Evolutionary conservation across 1,284 basidiomycete species (phyloP).

Genomic region (Boletus chippewaensis): DNA sequence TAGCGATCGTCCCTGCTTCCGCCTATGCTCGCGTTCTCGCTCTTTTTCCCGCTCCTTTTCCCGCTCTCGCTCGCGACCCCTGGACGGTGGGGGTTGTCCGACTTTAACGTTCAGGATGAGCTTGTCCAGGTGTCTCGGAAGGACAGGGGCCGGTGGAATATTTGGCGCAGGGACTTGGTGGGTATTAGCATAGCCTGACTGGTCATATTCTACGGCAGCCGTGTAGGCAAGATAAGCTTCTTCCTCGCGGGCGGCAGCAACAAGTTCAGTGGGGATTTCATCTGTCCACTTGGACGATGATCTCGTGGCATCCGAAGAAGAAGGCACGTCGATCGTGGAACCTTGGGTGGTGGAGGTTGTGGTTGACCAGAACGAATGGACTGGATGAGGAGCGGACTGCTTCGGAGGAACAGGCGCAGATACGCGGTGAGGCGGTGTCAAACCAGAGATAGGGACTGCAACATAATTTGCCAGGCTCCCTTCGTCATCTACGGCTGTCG

Average conservation of each 20-base stretch:
- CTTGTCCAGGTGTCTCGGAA: slow-evolving; percentile 90
- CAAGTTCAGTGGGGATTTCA: slow-evolving; percentile 66
- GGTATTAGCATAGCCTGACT: slow-evolving; percentile 20
- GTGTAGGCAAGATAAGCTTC: slow-evolving; percentile 61
- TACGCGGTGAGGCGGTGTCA: slow-evolving; percentile 27
- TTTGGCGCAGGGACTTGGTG: slow-evolving; percentile 52
- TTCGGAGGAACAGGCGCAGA: slow-evolving; percentile 35
- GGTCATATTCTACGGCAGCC: slow-evolving; percentile 29
- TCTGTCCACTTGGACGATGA: slow-evolving; percentile 60
- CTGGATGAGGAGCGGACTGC: slow-evolving; percentile 22
- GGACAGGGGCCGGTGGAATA: slow-evolving; percentile 77
- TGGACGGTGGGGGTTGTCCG: slow-evolving; percentile 29
- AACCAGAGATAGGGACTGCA: slow-evolving; percentile 40
- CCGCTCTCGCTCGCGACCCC: slow-evolving; percentile 33
- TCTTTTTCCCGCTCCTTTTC: slow-evolving; percentile 30
- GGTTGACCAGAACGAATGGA: slow-evolving; percentile 34
- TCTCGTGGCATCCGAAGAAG: slow-evolving; percentile 23
- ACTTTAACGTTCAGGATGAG: slow-evolving; percentile 77
- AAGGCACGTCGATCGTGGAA: slow-evolving; percentile 22
- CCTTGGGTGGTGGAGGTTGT: slow-evolving; percentile 32
- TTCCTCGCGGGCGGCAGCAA: slow-evolving; percentile 78
- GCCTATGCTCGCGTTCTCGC: slow-evolving; percentile 29
- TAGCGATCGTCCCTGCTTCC: slow-evolving; percentile 29
- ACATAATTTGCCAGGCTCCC: slow-evolving; percentile 96
- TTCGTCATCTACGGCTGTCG: slow-evolving; percentile 91